Percentiles rank a stretch among this genome's conserved stretches.
Evolutionary conservation across 176 grass and related monocot species (phyloP).

Genomic region (Pontederia crassipes): DNA sequence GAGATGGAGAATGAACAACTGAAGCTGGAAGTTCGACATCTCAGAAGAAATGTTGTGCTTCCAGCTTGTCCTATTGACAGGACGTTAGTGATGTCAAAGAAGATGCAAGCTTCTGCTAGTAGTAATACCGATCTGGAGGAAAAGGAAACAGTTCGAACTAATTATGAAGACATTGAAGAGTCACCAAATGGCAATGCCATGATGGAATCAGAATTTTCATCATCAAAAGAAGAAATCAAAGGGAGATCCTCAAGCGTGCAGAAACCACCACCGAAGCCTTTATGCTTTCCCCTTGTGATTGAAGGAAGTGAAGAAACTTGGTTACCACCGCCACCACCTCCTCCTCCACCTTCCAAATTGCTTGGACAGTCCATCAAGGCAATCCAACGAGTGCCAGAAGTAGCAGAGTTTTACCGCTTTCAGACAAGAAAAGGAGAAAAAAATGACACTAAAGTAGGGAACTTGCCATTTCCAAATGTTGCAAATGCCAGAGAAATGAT

Average conservation of each 20-base stretch:
- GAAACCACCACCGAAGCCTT: constrained; percentile 59
- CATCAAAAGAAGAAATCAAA: constrained; percentile 15
- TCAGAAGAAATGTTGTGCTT: constrained; percentile 48
- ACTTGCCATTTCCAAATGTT: constrained; percentile 36
- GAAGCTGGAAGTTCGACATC: constrained; percentile 49
- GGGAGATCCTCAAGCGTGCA: constrained; percentile 58
- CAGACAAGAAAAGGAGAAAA: constrained; percentile 78
- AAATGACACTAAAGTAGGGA: constrained; percentile 49
- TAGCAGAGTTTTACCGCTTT: constrained; percentile 67
- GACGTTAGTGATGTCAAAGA: constrained; percentile 44
- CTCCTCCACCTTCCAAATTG: constrained; percentile 36
- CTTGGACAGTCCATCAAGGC: constrained; percentile 30
- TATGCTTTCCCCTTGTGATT: neutral
- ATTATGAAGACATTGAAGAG: constrained; percentile 26
- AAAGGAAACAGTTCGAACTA: constrained; percentile 43
- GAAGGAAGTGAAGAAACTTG: neutral
- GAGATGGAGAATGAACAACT: constrained; percentile 86
- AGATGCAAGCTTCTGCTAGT: constrained; percentile 34
- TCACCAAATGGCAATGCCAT: constrained; percentile 20
- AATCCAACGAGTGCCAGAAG: constrained; percentile 72
- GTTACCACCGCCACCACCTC: constrained; percentile 16
- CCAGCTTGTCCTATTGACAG: constrained; percentile 56
- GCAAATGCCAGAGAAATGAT: constrained; percentile 76
- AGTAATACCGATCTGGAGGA: constrained; percentile 35
- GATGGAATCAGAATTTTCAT: constrained; percentile 35